A percentile compares a stretch with the other conserved stretches of the same genome.
Conservation (phyloP, 768 basidiomycete species). For the Holtermanniella nyarrowii region DNA sequence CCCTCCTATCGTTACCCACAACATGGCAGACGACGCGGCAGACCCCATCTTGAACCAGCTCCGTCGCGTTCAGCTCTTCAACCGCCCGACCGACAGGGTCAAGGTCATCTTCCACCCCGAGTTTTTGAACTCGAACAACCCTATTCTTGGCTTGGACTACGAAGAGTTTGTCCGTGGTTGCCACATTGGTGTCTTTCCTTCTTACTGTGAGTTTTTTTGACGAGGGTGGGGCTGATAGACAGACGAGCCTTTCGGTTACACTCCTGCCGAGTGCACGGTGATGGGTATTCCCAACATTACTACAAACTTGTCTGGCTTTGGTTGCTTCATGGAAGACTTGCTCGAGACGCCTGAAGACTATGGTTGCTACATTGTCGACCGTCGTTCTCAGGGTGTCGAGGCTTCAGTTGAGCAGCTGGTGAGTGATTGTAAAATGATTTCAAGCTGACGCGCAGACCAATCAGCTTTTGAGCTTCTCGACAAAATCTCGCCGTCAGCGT, state of each 20-base stretch:
- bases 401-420: constrained; percentile 75
- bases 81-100: constrained; percentile 74
- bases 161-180: constrained; percentile 98
- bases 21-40: constrained; percentile 85
- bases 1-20: constrained; percentile 96
- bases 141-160: constrained; percentile 92
- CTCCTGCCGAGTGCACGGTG: constrained; percentile 97
- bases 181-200: constrained; percentile 96
- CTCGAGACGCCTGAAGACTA: constrained; percentile 91
- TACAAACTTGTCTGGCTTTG: constrained; percentile 95
- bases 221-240: constrained; percentile 1
- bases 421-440: constrained; percentile 5
- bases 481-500: constrained; percentile 73
- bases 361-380: constrained; percentile 92
- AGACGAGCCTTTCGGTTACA: constrained; percentile 50
- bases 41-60: constrained; percentile 95
- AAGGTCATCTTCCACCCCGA: constrained; percentile 98
- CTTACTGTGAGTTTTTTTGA: constrained; percentile 65
- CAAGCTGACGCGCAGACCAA: constrained; percentile 24
- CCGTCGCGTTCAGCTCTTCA: constrained; percentile 87
- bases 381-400: constrained; percentile 77
- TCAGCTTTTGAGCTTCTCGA: constrained; percentile 38
- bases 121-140: constrained; percentile 95
- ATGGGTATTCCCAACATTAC: constrained; percentile 98
- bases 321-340: constrained; percentile 91